Conservation (phyloP, 2,329 filamentous ascomycete genomes). For the Exutisphaerella laricina region DNA sequence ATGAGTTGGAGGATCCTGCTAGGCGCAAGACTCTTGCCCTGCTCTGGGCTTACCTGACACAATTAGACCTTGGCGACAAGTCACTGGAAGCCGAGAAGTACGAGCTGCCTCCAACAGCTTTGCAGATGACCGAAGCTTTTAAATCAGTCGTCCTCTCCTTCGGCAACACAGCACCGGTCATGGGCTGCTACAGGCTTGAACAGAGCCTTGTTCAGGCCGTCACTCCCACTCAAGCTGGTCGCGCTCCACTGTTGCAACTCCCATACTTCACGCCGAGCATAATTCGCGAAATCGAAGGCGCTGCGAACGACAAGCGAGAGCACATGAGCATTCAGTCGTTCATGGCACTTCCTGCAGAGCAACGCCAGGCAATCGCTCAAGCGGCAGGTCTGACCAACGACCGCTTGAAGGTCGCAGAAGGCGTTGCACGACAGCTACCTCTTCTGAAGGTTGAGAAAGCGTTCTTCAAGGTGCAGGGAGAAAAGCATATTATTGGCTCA, state of each 20-base stretch:
- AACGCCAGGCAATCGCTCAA: conserved; percentile 68
- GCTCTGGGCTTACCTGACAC: conserved; percentile 91
- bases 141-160: conserved; percentile 82
- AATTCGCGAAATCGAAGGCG: conserved; percentile 57
- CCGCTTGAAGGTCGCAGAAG: conserved; percentile 70
- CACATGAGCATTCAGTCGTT: conserved; percentile 80
- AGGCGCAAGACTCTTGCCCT: conserved; percentile 83
- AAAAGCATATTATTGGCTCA: conserved; percentile 84
- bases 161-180: conserved; percentile 72
- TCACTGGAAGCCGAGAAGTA: conserved; percentile 79
- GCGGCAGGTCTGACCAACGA: conserved; percentile 64
- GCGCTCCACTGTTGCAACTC: conserved; percentile 73
- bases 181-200: conserved; percentile 73
- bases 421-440: conserved; percentile 77
- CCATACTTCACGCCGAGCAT: conserved; percentile 70
- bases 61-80: conserved; percentile 75
- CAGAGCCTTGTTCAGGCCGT: conserved; percentile 89
- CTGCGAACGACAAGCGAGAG: conserved; percentile 49
- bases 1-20: conserved; percentile 71
- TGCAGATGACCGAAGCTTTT: conserved; percentile 79
- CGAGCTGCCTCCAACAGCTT: conserved; percentile 79
- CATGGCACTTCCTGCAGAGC: conserved; percentile 73
- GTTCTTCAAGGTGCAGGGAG: conserved; percentile 97
- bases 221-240: conserved; percentile 60
- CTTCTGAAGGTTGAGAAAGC: conserved; percentile 79